These are phyloP conservation scores for Metschnikowia aberdeeniae DNA, from an alignment of 805 yeast genomes.

Conservation along the genomic window DNA sequence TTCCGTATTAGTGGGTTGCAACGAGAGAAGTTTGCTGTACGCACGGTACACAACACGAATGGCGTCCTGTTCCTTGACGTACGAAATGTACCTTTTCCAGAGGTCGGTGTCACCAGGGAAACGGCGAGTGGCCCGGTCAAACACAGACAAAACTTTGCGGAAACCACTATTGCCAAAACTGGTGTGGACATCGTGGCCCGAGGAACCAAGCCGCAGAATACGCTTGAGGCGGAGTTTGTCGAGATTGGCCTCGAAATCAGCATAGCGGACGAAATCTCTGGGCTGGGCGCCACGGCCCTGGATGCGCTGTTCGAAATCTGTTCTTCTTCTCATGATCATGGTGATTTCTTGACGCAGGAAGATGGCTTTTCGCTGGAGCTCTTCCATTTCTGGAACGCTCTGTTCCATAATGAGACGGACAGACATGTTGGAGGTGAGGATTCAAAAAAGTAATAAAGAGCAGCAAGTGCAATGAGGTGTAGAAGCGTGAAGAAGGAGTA, in stretches of 20 bases:
- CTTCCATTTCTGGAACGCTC: slow-evolving; percentile 90
- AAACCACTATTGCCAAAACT: slow-evolving; percentile 37
- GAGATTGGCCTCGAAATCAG: slow-evolving; percentile 73
- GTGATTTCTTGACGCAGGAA: slow-evolving; percentile 81
- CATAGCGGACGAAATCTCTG: slow-evolving; percentile 72
- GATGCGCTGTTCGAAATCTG: slow-evolving; percentile 91
- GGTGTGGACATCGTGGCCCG: slow-evolving; percentile 7
- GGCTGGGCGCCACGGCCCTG: slow-evolving; percentile 78
- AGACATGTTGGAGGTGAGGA: slow-evolving; percentile 2
- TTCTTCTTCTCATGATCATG: slow-evolving; percentile 84
- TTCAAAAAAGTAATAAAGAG: not conserved
- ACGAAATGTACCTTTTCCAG: slow-evolving; percentile 75
- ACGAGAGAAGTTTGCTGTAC: slow-evolving; percentile 70
- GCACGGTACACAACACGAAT: slow-evolving; percentile 70
- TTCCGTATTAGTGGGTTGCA: slow-evolving; percentile 87
- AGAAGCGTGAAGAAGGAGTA: not conserved
- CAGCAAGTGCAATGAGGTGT: not conserved
- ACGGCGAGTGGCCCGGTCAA: slow-evolving; percentile 74
- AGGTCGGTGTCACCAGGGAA: slow-evolving; percentile 73
- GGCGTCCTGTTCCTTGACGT: slow-evolving; percentile 62
- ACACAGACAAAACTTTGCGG: slow-evolving; percentile 75
- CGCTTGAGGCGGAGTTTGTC: slow-evolving; percentile 77
- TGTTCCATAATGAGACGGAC: slow-evolving; percentile 46
- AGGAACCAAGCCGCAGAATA: slow-evolving; percentile 54
- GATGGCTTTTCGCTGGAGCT: slow-evolving; percentile 72